Evolutionary conservation across 2,329 filamentous ascomycete genomes (phyloP).

Genomic region (Fusarium neocosmosporiellum): DNA sequence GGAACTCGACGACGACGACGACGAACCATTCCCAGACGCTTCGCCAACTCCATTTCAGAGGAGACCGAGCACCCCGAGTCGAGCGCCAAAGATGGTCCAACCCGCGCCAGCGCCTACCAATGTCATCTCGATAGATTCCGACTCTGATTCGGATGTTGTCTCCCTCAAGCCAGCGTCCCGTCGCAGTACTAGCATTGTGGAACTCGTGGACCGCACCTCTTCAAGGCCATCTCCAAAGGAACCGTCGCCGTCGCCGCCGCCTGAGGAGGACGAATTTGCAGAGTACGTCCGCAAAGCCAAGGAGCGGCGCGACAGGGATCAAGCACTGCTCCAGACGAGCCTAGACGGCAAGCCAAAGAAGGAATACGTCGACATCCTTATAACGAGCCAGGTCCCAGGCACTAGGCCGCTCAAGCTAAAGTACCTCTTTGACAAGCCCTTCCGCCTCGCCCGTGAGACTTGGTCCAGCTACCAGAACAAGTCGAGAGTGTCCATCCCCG

Average conservation of each 20-base stretch:
- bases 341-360: constrained; percentile 30
- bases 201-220: constrained; percentile 11
- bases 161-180: background rate
- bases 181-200: constrained; percentile 25
- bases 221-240: constrained; percentile 2
- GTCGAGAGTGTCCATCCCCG: constrained; percentile 48
- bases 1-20: constrained; percentile 22
- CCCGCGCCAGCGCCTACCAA: constrained; percentile 14
- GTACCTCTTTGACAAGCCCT: constrained; percentile 73
- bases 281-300: constrained; percentile 59
- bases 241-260: constrained; percentile 16
- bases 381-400: constrained; percentile 73
- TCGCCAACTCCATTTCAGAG: constrained; percentile 36
- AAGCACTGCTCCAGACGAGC: constrained; percentile 34
- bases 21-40: constrained; percentile 28
- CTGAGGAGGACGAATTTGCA: constrained; percentile 55
- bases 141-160: constrained; percentile 40
- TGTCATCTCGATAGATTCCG: constrained; percentile 49
- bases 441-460: constrained; percentile 73
- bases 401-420: constrained; percentile 65
- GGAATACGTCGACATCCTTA: constrained; percentile 46
- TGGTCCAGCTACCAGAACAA: constrained; percentile 75
- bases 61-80: constrained; percentile 10
- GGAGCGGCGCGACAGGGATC: constrained; percentile 44
- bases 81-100: constrained; percentile 8